These are phyloP conservation scores for Penicillium sp. DNA, from an alignment of 2,329 filamentous ascomycete species.

Conservation along the genomic window DNA sequence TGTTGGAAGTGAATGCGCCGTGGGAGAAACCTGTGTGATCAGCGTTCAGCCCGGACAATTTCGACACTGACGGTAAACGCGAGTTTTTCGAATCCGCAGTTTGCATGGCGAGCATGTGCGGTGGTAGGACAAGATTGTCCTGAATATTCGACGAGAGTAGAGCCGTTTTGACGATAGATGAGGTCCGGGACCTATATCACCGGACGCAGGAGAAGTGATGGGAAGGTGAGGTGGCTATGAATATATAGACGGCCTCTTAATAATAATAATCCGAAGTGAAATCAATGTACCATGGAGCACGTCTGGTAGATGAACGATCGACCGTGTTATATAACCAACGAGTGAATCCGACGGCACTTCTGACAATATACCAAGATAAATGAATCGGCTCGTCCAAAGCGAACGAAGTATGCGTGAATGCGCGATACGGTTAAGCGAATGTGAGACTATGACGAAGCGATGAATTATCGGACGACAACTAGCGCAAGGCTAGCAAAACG, in stretches of 20 bases:
- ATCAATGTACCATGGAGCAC: not conserved
- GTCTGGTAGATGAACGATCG: not conserved
- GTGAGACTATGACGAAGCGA: slow-evolving; percentile 3
- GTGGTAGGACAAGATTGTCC: slow-evolving; percentile 77
- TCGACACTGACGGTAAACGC: slow-evolving; percentile 71
- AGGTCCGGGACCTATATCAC: slow-evolving; percentile 20
- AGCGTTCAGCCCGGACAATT: slow-evolving; percentile 66
- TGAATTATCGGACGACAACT: slow-evolving; percentile 1
- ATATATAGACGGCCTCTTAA: not conserved
- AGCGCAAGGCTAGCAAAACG: slow-evolving; percentile 3
- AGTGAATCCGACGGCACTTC: not conserved
- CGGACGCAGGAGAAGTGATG: slow-evolving; percentile 23
- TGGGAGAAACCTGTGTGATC: slow-evolving; percentile 88
- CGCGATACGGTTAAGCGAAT: slow-evolving; percentile 5
- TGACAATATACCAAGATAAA: not conserved
- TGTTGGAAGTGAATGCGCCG: slow-evolving; percentile 84
- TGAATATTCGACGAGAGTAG: slow-evolving; percentile 70
- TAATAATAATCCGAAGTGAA: not conserved
- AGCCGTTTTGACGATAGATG: slow-evolving; percentile 66
- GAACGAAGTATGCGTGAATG: not conserved
- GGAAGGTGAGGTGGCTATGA: not conserved
- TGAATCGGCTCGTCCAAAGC: not conserved
- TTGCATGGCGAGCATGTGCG: slow-evolving; percentile 87
- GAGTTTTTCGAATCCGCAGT: slow-evolving; percentile 63
- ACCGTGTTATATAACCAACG: not conserved